A percentile compares a stretch with the other conserved stretches of the same genome.
Conservation (phyloP, 2,329 filamentous ascomycete species). For the Thielaviopsis populi region DNA sequence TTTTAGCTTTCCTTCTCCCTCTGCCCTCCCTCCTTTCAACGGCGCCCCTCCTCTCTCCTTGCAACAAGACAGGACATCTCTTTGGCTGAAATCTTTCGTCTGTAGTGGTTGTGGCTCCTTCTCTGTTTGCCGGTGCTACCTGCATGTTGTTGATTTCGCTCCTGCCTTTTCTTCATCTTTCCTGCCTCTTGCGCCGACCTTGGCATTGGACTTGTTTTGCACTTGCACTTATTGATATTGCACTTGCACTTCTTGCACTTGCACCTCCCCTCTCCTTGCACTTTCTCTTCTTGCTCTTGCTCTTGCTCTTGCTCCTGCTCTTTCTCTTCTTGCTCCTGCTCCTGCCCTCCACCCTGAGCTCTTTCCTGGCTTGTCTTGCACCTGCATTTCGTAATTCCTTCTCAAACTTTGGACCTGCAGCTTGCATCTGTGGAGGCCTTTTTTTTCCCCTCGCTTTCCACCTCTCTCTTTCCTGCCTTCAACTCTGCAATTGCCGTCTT, state of each 20-base stretch:
- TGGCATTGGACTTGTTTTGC: background rate
- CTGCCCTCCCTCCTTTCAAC: background rate
- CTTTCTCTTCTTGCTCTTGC: too few species aligned
- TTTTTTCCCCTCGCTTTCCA: background rate
- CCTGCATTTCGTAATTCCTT: constrained; percentile 2
- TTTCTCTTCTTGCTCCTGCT: background rate
- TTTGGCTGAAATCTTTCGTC: background rate
- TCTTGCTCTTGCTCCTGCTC: background rate
- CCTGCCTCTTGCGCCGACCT: background rate
- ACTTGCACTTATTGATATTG: background rate
- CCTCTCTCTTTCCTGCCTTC: background rate
- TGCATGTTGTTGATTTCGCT: background rate
- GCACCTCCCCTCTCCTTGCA: too few species aligned
- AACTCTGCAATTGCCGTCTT: background rate
- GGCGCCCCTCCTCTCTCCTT: background rate
- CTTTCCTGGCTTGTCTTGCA: background rate
- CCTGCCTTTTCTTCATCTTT: background rate
- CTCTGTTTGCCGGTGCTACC: background rate
- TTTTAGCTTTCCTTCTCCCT: background rate
- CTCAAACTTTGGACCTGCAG: constrained; percentile 1
- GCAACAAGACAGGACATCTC: background rate
- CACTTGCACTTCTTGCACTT: too few species aligned
- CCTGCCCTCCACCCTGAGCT: background rate
- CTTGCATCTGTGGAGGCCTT: background rate
- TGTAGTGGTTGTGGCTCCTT: background rate